Conservation (phyloP, 495 filamentous ascomycete species). For the Oidiodendron maius region DNA sequence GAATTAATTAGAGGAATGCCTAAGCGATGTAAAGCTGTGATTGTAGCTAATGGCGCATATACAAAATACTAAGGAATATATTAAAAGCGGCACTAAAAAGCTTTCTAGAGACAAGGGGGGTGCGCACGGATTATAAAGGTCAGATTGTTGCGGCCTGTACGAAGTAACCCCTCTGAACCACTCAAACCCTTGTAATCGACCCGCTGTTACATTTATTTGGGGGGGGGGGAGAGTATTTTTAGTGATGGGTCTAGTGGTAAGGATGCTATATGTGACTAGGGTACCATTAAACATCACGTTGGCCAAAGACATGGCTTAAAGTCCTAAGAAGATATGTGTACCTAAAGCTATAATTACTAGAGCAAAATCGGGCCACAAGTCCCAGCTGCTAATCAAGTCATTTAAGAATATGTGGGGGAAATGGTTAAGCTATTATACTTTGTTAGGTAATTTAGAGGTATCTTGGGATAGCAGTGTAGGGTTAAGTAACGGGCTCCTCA, state of each 20-base stretch:
- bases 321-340: too few species aligned
- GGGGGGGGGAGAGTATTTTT: too few species aligned
- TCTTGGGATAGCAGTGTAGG: not conserved
- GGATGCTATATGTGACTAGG: not conserved
- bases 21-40: conserved; percentile 7
- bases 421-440: not conserved
- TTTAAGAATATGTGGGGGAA: not conserved
- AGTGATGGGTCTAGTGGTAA: not conserved
- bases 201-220: too few species aligned
- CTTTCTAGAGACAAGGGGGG: too few species aligned
- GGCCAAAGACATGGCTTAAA: not conserved
- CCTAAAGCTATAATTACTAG: too few species aligned
- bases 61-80: conserved; percentile 11
- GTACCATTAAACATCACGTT: not conserved
- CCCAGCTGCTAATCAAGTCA: not conserved
- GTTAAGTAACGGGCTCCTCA: not conserved
- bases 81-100: too few species aligned
- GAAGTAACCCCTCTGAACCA: too few species aligned
- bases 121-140: too few species aligned
- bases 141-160: too few species aligned
- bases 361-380: too few species aligned
- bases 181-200: too few species aligned
- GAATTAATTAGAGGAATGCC: conserved; percentile 6
- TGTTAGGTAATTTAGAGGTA: not conserved
- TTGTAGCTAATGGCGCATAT: conserved; percentile 2